These are phyloP conservation scores for Malassezia sympodialis DNA, from an alignment of 1,284 basidiomycete genomes.

Conservation along the genomic window DNA sequence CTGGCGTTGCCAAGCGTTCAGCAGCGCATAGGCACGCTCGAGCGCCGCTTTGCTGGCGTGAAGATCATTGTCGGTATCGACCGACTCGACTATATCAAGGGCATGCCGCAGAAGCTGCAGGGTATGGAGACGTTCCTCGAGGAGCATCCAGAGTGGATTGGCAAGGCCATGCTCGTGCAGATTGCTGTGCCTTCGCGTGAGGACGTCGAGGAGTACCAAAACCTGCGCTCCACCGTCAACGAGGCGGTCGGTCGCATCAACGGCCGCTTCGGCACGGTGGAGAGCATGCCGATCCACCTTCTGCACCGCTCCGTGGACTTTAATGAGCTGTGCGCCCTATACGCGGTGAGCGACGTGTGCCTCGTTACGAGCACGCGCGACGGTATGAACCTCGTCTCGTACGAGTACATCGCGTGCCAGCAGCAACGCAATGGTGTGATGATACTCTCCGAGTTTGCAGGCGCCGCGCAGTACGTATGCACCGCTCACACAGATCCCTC, in stretches of 20 bases:
- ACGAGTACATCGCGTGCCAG: constrained; percentile 96
- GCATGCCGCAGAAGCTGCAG: constrained; percentile 94
- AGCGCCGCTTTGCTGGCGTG: constrained; percentile 81
- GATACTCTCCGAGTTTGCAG: constrained; percentile 96
- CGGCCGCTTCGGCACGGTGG: constrained; percentile 92
- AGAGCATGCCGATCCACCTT: constrained; percentile 98
- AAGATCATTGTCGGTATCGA: constrained; percentile 98
- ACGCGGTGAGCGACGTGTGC: constrained; percentile 91
- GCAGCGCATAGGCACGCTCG: constrained; percentile 67
- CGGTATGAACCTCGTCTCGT: constrained; percentile 99
- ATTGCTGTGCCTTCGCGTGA: constrained; percentile 93
- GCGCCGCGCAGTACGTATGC: constrained; percentile 69
- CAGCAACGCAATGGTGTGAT: constrained; percentile 83
- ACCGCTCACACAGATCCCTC: constrained; percentile 41
- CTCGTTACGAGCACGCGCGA: constrained; percentile 88
- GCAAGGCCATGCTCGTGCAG: constrained; percentile 92
- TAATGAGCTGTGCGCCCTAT: constrained; percentile 90
- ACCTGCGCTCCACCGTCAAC: constrained; percentile 87
- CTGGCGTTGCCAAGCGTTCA: constrained; percentile 68
- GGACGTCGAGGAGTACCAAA: constrained; percentile 98
- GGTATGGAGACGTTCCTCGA: constrained; percentile 90
- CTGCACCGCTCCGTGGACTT: constrained; percentile 75
- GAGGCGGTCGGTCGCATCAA: constrained; percentile 97
- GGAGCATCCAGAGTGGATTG: constrained; percentile 98
- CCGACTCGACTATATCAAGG: constrained; percentile 97